phyloP scores from a whole-genome alignment of 768 basidiomycete species.

The Auricularia sp. region DNA sequence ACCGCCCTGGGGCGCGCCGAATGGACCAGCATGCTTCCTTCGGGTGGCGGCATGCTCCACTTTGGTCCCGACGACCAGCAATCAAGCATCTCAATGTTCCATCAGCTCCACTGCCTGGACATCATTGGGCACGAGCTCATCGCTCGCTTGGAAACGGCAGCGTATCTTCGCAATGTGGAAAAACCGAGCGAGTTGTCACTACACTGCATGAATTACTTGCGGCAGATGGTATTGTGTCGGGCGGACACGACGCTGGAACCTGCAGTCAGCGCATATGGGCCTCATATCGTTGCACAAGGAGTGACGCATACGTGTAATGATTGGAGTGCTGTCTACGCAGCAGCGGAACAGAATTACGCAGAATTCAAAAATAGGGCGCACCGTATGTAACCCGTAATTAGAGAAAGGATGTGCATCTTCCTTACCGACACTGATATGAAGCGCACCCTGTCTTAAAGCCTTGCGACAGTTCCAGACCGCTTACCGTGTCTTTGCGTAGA shows the following conservation, averaged over 20 bases:
- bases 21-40: slow-evolving; percentile 17
- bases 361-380: too few species aligned
- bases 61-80: slow-evolving; percentile 17
- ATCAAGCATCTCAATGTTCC: slow-evolving; percentile 29
- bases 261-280: background rate
- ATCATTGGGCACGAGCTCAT: slow-evolving; percentile 22
- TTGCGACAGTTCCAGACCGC: too few species aligned
- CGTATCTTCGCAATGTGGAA: too few species aligned
- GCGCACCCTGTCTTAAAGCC: too few species aligned
- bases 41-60: slow-evolving; percentile 16
- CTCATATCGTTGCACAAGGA: background rate
- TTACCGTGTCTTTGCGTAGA: too few species aligned
- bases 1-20: slow-evolving; percentile 15
- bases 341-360: background rate
- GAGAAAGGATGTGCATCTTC: too few species aligned
- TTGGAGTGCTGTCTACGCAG: background rate
- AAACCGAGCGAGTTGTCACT: slow-evolving; percentile 5
- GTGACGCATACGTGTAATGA: background rate
- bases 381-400: too few species aligned
- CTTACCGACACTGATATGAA: too few species aligned
- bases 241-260: slow-evolving; percentile 25
- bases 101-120: slow-evolving; percentile 32
- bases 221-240: slow-evolving; percentile 29
- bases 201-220: slow-evolving; percentile 35
- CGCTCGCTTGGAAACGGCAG: background rate